Base-by-base conservation (phyloP, 257 asterid genomes). In the Solanum pennellii region DNA sequence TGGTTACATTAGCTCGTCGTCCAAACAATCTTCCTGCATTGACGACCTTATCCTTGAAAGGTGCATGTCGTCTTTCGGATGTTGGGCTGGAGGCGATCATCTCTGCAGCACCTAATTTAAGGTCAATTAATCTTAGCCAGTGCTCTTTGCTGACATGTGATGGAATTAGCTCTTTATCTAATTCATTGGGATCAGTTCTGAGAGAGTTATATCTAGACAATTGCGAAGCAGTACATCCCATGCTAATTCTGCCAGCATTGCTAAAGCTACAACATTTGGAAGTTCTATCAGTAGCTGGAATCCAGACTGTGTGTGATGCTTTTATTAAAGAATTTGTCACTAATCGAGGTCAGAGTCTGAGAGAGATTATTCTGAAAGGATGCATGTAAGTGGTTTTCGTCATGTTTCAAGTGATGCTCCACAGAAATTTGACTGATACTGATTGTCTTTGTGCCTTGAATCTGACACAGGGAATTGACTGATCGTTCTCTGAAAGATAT, bases 41-140 rank as follows among this genome's bases (percentile, higher is more conserved):
- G 89, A 89, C 96, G 80, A 87, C 93, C 3, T 27, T 95, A 85
- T 97, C 99, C 10, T 90, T 97, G 90, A 93, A 91, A 94, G 98
- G 95, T 87, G 99, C 98, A n/a, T 97, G 94, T 91, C 98, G 98
- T 62, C 95, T 97, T 88, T 89, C 98, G 47, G 99, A 97, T 88
- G 88, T 87, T 86, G 99, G 99, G 84, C 90, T 97, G 33, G 87
- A 88, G 37, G 85, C 91, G 74, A 96, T 95, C 87, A 92, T 89
- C 75, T 91, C 96, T 27, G 92, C 98, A 86, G 99, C 97, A 68
- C 98, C 98, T 87, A 91, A 93, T 88, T 90, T 97, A 88, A 94
- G 94, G 90, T 97, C 99, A 33, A 83, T 97, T 71, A 93, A 97
- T 92, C 89, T 97, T 88, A 91, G 97, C 86, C 95, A 94, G 92